Evolutionary conservation across 2,329 filamentous ascomycete species (phyloP).

Genomic region (Exserohilum turcica): DNA sequence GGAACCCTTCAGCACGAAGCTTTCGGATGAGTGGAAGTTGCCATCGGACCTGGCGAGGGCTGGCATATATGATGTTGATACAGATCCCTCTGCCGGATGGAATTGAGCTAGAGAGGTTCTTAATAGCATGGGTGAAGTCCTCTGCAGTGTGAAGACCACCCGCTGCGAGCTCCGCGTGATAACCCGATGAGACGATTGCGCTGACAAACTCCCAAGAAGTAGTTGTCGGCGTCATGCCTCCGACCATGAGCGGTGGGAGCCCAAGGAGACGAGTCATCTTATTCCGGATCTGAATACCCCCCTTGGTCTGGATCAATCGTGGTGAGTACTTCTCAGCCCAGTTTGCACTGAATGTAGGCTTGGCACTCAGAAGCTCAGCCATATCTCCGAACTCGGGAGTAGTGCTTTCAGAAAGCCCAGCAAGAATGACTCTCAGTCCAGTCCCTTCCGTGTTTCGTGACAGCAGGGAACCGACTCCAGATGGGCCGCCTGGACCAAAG

Average conservation of each 20-base stretch:
- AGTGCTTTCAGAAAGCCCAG: constrained; percentile 18
- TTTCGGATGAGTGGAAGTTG: constrained; percentile 82
- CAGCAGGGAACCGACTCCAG: constrained; percentile 25
- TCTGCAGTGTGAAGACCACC: constrained; percentile 87
- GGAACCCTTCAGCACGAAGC: constrained; percentile 83
- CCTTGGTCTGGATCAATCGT: constrained; percentile 13
- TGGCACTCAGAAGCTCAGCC: constrained; percentile 1
- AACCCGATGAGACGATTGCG: constrained; percentile 92
- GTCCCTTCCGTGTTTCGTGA: constrained; percentile 21
- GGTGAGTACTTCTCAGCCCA: constrained; percentile 1
- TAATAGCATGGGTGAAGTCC: constrained; percentile 80
- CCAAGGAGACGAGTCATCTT: constrained; percentile 83
- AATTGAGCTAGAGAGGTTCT: constrained; percentile 82
- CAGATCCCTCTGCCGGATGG: constrained; percentile 86
- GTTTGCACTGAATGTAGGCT: constrained; percentile 1
- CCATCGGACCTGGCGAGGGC: constrained; percentile 87
- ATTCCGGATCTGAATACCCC: constrained; percentile 15
- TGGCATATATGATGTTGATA: constrained; percentile 90
- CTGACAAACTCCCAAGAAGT: constrained; percentile 91
- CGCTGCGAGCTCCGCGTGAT: constrained; percentile 87
- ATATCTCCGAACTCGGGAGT: constrained; percentile 1
- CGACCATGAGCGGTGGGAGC: constrained; percentile 84
- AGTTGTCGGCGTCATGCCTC: constrained; percentile 91
- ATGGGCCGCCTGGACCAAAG: constrained; percentile 29
- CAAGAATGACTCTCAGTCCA: constrained; percentile 24